A percentile compares a stretch with the other conserved stretches of the same genome.
Conservation (phyloP, 768 basidiomycete genomes). For the Suillus fuscotomentosus region DNA sequence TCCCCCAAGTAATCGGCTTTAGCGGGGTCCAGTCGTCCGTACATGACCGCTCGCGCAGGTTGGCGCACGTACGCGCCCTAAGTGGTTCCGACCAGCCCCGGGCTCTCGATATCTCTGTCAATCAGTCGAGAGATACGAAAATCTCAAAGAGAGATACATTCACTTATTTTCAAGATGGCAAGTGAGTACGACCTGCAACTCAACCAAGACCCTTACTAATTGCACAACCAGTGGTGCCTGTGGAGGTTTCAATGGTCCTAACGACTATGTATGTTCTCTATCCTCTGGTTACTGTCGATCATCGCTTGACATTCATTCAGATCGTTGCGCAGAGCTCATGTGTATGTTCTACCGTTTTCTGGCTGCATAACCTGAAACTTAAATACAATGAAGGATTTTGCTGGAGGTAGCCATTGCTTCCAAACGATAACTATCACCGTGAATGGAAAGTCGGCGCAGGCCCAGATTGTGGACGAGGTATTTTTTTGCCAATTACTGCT, state of each 20-base stretch:
- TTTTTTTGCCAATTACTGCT: conserved; percentile 13
- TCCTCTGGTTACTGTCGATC: background rate
- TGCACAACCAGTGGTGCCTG: conserved; percentile 41
- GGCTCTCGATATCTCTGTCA: background rate
- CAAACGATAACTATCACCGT: conserved; percentile 42
- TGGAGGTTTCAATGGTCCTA: conserved; percentile 19
- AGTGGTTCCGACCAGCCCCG: background rate
- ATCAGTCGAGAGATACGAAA: conserved; percentile 17
- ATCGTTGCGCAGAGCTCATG: conserved; percentile 43
- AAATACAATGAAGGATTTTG: conserved; percentile 34
- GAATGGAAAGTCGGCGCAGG: conserved; percentile 36
- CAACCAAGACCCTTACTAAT: background rate
- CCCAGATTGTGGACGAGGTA: conserved; percentile 45
- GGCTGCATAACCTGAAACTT: background rate
- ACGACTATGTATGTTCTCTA: conserved; percentile 22
- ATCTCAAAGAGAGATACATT: conserved; percentile 11
- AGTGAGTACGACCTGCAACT: conserved; percentile 13
- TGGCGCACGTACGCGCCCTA: conserved; percentile 5
- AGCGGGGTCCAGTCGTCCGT: conserved; percentile 1
- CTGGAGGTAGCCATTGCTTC: conserved; percentile 40
- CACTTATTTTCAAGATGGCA: conserved; percentile 28
- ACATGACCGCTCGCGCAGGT: conserved; percentile 14
- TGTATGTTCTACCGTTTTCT: conserved; percentile 24
- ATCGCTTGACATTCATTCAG: conserved; percentile 21
- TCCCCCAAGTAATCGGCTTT: conserved; percentile 5